Percentiles rank a stretch among this genome's conserved stretches.
Conservation (phyloP, 208 protist species). For the Leishmania braziliensis region DNA sequence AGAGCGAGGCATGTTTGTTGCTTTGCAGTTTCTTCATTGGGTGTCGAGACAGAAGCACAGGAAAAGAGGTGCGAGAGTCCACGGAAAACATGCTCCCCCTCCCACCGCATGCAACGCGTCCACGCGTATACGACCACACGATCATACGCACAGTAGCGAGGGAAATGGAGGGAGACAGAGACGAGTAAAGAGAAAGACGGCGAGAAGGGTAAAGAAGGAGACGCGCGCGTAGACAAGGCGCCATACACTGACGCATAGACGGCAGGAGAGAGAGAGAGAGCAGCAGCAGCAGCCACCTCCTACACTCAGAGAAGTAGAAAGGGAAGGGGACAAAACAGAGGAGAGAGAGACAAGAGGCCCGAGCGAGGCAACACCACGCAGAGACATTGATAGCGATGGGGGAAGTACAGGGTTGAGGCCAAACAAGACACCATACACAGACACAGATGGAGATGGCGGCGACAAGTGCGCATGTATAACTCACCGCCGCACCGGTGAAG, state of each 20-base stretch:
- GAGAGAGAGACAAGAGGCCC: neutral
- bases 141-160: neutral
- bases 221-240: neutral
- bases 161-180: neutral
- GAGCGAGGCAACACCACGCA: neutral
- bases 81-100: neutral
- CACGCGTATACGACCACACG: neutral
- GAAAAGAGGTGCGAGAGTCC: neutral
- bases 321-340: neutral
- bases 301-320: neutral
- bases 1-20: neutral
- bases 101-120: neutral
- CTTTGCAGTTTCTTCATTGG: neutral
- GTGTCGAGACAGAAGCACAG: neutral
- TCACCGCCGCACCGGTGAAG: neutral
- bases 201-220: neutral
- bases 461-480: neutral
- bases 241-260: neutral
- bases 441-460: neutral
- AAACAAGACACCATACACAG: neutral
- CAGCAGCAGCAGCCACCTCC: neutral
- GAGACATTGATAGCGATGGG: neutral
- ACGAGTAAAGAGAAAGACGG: neutral
- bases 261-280: neutral
- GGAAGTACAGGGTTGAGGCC: neutral